Base-by-base conservation (phyloP, 352 stramenopile species). In the Pythium angustatum region DNA sequence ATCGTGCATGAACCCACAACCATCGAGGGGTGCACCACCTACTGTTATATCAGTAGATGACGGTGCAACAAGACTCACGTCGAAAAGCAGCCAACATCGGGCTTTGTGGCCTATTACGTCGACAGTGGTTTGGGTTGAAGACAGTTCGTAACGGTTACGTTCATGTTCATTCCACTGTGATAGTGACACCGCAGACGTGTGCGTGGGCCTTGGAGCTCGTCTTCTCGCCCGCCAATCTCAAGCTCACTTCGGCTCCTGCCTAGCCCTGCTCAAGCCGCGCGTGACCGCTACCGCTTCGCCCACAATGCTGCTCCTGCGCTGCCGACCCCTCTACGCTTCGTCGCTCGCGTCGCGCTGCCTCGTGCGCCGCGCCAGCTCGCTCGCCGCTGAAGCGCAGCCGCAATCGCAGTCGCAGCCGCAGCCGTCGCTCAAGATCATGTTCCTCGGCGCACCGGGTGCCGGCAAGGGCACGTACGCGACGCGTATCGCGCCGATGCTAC, bases 381-480 rank as follows among this genome's bases (percentile, higher is more conserved):
- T 65, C 41, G 62, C 62, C 6, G 55, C 62, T 7, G 51, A 52
- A 27, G 47, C 53, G 7, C 41, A 49, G 40, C 26, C 60, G 27
- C 38, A 48, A 21, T 27, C 60, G 30, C 40, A 62, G 48, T n/a
- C 45, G 43, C 52, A 71, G 43, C 2, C 56, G 9, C 41, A 62
- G 64, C 50, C 41, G 28, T 76, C 81, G 66, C 74, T 91, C 55
- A 88, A 86, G 66, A 88, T 97, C 74, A 94, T 97, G 86, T 96
- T 97, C 64, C 83, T 97, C 5, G 90, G 90, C 11, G 86, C 90
- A 38, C 90, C 90, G 0, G 90, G 90, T 54, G 88, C 89, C 3
- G 90, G 90, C 66, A 97, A 97, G 75, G 90, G 90, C 66, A 97
- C 90, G 45, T 97, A 96, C 66, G 88, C 89, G 28, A 85, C 77